Conservation (phyloP, 495 filamentous ascomycete genomes). For the Rhizodiscina lignyota region DNA sequence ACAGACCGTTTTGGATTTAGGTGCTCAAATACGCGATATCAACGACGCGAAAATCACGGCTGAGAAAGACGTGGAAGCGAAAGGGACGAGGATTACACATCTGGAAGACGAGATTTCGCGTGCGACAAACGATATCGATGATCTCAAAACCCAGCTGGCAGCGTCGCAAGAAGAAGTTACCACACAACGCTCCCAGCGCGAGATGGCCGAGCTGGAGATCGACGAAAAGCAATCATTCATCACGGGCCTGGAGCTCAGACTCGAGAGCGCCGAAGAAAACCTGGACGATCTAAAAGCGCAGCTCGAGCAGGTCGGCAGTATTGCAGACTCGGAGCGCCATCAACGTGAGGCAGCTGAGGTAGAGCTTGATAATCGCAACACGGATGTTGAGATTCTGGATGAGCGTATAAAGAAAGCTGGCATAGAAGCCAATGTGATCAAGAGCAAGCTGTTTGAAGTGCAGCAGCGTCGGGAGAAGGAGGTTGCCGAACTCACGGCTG, state of each 20-base stretch:
- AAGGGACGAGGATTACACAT: conserved; percentile 9
- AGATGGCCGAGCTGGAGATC: conserved; percentile 9
- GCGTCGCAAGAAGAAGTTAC: conserved; percentile 1
- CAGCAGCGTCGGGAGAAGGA: no score
- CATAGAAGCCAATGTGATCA: neutral
- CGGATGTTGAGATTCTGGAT: neutral
- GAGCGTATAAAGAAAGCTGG: neutral
- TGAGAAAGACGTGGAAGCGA: conserved; percentile 8
- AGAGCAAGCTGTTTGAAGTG: neutral
- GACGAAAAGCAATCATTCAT: conserved; percentile 7
- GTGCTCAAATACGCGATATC: conserved; percentile 12
- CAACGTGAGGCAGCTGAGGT: conserved; percentile 20
- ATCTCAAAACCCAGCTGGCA: conserved; percentile 1
- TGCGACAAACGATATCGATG: conserved; percentile 2
- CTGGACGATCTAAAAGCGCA: conserved; percentile 5
- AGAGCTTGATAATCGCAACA: conserved; percentile 8
- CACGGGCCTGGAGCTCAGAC: conserved; percentile 7
- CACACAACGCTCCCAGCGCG: conserved; percentile 4
- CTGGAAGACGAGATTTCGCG: conserved; percentile 9
- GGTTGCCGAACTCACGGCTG: no score
- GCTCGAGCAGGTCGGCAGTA: conserved; percentile 8
- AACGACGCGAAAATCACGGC: conserved; percentile 6
- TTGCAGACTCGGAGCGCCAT: conserved; percentile 11
- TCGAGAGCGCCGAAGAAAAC: conserved; percentile 10
- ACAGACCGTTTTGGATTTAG: conserved; percentile 7